Evolutionary conservation across 2,329 filamentous ascomycete genomes (phyloP).

Genomic region (Coniochaeta sp.): DNA sequence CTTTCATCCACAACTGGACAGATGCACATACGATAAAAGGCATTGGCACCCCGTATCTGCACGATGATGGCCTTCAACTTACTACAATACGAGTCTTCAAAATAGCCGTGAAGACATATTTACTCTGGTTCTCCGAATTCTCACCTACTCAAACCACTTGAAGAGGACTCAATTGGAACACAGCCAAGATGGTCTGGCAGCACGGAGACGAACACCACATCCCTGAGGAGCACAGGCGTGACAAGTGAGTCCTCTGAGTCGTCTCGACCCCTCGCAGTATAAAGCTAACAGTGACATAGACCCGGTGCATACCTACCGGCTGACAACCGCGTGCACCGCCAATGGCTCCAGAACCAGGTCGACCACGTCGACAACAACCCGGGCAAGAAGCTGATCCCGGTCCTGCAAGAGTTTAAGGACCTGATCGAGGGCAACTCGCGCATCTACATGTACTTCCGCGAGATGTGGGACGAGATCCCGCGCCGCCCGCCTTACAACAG

Average conservation of each 20-base stretch:
- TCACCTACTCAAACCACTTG: background rate
- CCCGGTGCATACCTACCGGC: constrained; percentile 55
- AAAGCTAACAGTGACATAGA: constrained; percentile 20
- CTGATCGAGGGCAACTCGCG: constrained; percentile 58
- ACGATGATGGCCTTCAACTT: too few relatives aligned
- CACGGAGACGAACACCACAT: constrained; percentile 44
- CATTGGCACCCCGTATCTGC: too few relatives aligned
- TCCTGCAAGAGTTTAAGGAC: constrained; percentile 55
- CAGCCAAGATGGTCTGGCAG: constrained; percentile 37
- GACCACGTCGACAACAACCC: constrained; percentile 44
- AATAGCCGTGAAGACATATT: too few relatives aligned
- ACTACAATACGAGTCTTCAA: too few relatives aligned
- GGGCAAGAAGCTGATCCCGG: constrained; percentile 44
- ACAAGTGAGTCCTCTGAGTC: constrained; percentile 31
- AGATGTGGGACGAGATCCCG: constrained; percentile 64
- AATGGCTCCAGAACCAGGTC: constrained; percentile 53
- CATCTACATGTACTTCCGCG: constrained; percentile 57
- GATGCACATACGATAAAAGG: too few relatives aligned
- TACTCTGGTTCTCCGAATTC: too few relatives aligned
- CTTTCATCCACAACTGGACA: too few relatives aligned
- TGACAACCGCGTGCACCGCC: constrained; percentile 53
- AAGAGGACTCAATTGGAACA: background rate
- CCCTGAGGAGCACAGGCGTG: constrained; percentile 35
- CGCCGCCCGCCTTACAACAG: constrained; percentile 48
- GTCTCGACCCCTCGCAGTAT: too few relatives aligned